Conservation (phyloP, 2,329 filamentous ascomycete genomes). For the Pseudogymnoascus sp. region DNA sequence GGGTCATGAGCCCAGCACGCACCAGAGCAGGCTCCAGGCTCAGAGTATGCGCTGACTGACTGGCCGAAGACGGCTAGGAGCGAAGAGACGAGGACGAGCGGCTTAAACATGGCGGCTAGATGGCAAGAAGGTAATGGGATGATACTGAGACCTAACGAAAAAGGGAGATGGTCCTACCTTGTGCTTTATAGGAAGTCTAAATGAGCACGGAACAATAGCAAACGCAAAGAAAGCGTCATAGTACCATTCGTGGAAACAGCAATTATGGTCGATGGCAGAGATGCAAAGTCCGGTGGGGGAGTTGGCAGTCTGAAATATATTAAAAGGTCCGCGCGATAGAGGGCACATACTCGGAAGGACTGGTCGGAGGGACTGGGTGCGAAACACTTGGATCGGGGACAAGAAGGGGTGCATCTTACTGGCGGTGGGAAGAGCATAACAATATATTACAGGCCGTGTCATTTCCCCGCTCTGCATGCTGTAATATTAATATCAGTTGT, state of each 20-base stretch:
- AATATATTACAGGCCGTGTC: neutral
- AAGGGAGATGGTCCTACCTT: neutral
- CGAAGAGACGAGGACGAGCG: neutral
- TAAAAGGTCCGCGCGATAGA: neutral
- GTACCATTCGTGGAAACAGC: neutral
- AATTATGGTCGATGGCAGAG: neutral
- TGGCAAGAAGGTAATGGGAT: neutral
- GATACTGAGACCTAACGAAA: neutral
- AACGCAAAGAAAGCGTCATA: neutral
- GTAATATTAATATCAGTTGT: neutral
- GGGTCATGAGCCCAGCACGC: conserved; percentile 35
- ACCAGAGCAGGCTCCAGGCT: conserved; percentile 32
- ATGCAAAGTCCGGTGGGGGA: neutral
- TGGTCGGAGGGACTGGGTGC: neutral
- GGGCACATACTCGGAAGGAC: neutral
- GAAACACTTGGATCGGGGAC: neutral
- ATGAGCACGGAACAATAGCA: neutral
- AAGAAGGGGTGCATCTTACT: neutral
- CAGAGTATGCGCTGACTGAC: conserved; percentile 21
- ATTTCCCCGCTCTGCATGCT: neutral
- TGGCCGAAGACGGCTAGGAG: conserved; percentile 8
- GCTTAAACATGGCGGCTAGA: neutral
- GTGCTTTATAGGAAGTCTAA: neutral
- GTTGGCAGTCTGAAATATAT: neutral
- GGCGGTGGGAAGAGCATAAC: neutral